Evolutionary conservation across 2,329 filamentous ascomycete species (phyloP).

Genomic region (Ramichloridium luteum): DNA sequence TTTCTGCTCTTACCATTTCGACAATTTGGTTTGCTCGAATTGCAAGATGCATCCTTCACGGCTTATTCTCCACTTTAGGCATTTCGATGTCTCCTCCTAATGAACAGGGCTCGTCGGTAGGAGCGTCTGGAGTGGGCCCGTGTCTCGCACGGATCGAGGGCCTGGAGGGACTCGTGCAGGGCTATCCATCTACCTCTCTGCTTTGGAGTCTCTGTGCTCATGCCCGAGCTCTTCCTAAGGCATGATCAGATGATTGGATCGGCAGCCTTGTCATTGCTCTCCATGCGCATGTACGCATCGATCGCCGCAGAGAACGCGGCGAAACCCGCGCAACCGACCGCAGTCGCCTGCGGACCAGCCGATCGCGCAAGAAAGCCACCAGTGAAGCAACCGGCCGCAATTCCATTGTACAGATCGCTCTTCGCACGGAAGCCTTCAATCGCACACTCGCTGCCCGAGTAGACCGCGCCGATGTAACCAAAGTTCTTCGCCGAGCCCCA

Average conservation of each 20-base stretch:
- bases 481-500: constrained; percentile 87
- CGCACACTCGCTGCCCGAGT: constrained; percentile 86
- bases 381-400: constrained; percentile 78
- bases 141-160: too few relatives aligned
- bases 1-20: too few relatives aligned
- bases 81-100: too few relatives aligned
- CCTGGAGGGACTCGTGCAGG: too few relatives aligned
- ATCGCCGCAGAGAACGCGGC: constrained; percentile 87
- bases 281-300: constrained; percentile 79
- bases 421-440: constrained; percentile 88
- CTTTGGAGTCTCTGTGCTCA: too few relatives aligned
- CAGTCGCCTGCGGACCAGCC: constrained; percentile 79
- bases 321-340: constrained; percentile 81
- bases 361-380: constrained; percentile 77
- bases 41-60: too few relatives aligned
- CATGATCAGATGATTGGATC: constrained; percentile 28
- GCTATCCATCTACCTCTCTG: too few relatives aligned
- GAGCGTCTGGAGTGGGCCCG: too few relatives aligned
- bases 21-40: too few relatives aligned
- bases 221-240: too few relatives aligned
- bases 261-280: constrained; percentile 29
- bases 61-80: too few relatives aligned
- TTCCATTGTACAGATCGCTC: constrained; percentile 83
- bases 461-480: constrained; percentile 81
- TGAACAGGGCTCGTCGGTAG: too few relatives aligned